Evolutionary conservation across 2,329 filamentous ascomycete species (phyloP).

Genomic region (Clonostachys rhizophaga): DNA sequence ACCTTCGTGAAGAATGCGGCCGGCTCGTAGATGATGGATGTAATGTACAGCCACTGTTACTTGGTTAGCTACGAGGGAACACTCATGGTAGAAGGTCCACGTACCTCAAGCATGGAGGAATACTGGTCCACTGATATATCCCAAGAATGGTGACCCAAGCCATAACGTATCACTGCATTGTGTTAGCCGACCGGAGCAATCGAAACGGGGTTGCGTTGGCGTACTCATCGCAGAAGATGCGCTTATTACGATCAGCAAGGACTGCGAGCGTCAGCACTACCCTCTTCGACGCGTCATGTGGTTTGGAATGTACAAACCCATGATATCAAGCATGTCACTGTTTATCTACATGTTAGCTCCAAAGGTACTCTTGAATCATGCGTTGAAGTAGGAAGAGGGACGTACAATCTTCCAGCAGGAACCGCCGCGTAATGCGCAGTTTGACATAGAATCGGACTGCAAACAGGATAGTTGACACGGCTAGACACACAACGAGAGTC

Average conservation of each 20-base stretch:
- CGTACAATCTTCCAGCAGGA: background rate
- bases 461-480: background rate
- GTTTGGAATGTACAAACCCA: constrained; percentile 3
- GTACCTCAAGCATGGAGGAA: constrained; percentile 3
- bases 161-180: constrained; percentile 10
- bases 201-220: no score
- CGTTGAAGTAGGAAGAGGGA: background rate
- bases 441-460: background rate
- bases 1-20: constrained; percentile 21
- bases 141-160: constrained; percentile 13
- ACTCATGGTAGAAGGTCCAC: background rate
- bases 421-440: background rate
- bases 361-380: no score
- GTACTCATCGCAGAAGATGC: background rate
- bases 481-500: background rate
- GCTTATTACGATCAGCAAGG: no score
- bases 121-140: constrained; percentile 9
- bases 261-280: no score
- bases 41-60: constrained; percentile 16
- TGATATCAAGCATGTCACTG: constrained; percentile 7
- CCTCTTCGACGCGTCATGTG: no score
- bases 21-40: constrained; percentile 18
- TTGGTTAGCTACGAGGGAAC: no score
- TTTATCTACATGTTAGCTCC: background rate
- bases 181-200: no score